Evolutionary conservation across 495 filamentous ascomycete genomes (phyloP).

Genomic region (Hypomontagnella monticulosa): DNA sequence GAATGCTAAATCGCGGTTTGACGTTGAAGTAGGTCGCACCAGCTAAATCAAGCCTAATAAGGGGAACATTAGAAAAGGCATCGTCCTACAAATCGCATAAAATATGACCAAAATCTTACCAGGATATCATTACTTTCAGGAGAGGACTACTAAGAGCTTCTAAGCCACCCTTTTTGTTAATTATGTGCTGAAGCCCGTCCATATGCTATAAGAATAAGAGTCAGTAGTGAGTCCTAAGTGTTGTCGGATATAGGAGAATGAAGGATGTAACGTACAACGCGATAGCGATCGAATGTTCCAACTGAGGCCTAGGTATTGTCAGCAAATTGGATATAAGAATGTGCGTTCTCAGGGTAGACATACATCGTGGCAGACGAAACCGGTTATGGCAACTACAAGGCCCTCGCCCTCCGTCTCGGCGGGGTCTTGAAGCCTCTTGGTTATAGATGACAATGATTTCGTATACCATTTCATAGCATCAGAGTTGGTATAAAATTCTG

Average conservation of each 20-base stretch:
- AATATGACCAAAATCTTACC: constrained; percentile 20
- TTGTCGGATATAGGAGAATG: too few relatives aligned
- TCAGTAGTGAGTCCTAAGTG: too few relatives aligned
- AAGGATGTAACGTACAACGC: neutral
- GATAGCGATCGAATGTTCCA: constrained; percentile 39
- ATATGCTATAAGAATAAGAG: constrained; percentile 14
- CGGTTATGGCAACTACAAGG: constrained; percentile 40
- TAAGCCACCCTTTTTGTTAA: constrained; percentile 39
- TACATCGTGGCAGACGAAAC: constrained; percentile 44
- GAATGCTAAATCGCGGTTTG: constrained; percentile 32
- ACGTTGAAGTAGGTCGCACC: constrained; percentile 41
- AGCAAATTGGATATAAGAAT: neutral
- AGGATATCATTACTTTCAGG: constrained; percentile 40
- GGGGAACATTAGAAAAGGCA: neutral
- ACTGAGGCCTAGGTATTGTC: constrained; percentile 26
- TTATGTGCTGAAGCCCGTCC: constrained; percentile 35
- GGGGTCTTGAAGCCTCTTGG: constrained; percentile 37
- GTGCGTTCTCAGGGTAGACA: neutral
- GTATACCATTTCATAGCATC: constrained; percentile 45
- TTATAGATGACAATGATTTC: constrained; percentile 34
- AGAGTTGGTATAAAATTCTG: constrained; percentile 19
- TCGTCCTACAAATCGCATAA: too few relatives aligned
- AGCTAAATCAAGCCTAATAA: constrained; percentile 33
- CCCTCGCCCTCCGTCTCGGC: constrained; percentile 27
- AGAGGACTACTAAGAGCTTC: constrained; percentile 34